Evolutionary conservation across 1,284 basidiomycete species (phyloP).

Genomic region (Lentinula novae-zelandiae): DNA sequence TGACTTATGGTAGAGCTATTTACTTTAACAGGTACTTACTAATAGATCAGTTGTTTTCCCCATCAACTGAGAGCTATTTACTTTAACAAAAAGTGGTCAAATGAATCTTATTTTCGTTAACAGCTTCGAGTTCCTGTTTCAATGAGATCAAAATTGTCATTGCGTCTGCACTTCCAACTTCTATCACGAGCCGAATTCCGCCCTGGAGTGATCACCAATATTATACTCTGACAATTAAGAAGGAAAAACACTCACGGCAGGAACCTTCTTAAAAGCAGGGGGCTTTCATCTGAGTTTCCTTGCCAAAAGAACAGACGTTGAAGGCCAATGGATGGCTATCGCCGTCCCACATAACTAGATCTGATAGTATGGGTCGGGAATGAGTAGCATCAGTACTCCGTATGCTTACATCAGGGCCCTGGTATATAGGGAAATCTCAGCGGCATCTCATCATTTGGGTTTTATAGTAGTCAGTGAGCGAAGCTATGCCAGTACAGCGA

Average conservation of each 20-base stretch:
- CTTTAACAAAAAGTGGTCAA: too few relatives aligned
- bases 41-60: too few relatives aligned
- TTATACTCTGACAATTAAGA: background rate
- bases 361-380: slow-evolving; percentile 26
- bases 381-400: too few relatives aligned
- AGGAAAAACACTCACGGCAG: background rate
- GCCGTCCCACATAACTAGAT: slow-evolving; percentile 84
- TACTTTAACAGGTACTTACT: too few relatives aligned
- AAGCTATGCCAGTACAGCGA: background rate
- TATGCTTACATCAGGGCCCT: too few relatives aligned
- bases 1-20: too few relatives aligned
- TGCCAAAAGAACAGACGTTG: too few relatives aligned
- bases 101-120: slow-evolving; percentile 26
- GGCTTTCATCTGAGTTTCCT: slow-evolving; percentile 31
- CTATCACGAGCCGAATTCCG: slow-evolving; percentile 33
- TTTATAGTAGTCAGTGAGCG: background rate
- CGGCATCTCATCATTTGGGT: slow-evolving; percentile 29
- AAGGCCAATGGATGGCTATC: slow-evolving; percentile 67
- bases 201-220: slow-evolving; percentile 11
- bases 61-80: too few relatives aligned
- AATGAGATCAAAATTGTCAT: slow-evolving; percentile 55
- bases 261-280: background rate
- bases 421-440: slow-evolving; percentile 15
- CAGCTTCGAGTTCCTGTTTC: slow-evolving; percentile 47
- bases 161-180: slow-evolving; percentile 49